A percentile compares a stretch with the other conserved stretches of the same genome.
These are phyloP conservation scores for Sporobolomyces phaffii DNA, from an alignment of 768 basidiomycete species.

Conservation along the genomic window DNA sequence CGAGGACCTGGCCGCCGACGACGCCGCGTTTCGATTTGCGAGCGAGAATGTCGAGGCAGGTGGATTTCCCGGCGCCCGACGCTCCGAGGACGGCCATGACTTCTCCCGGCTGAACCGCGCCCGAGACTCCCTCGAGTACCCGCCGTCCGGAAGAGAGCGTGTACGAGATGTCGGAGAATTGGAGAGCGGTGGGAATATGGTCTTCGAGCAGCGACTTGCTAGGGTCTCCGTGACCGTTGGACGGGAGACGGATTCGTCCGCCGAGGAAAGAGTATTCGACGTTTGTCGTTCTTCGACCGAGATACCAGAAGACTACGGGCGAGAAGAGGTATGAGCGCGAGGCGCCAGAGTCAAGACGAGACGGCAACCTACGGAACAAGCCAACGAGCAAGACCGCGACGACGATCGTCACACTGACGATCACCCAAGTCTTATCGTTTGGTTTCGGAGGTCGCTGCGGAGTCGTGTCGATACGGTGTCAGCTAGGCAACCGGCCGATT, in stretches of 20 bases:
- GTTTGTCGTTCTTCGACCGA: conserved; percentile 64
- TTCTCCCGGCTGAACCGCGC: conserved; percentile 78
- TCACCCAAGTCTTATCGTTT: conserved; percentile 73
- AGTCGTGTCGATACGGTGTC: no score
- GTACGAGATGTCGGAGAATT: conserved; percentile 81
- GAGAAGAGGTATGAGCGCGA: no score
- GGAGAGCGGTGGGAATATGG: conserved; percentile 87
- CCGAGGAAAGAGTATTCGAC: conserved; percentile 53
- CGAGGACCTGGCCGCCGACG: conserved; percentile 66
- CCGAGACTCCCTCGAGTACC: conserved; percentile 75
- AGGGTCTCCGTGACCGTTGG: conserved; percentile 53
- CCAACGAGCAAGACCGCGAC: conserved; percentile 64
- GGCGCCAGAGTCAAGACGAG: no score
- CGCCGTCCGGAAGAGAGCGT: conserved; percentile 57
- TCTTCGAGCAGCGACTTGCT: conserved; percentile 76
- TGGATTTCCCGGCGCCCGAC: conserved; percentile 92
- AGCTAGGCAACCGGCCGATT: no score
- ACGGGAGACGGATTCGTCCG: conserved; percentile 57
- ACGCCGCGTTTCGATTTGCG: conserved; percentile 75
- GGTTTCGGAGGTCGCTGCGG: conserved; percentile 75
- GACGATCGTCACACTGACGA: conserved; percentile 73
- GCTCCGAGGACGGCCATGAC: conserved; percentile 95
- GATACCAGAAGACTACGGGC: conserved; percentile 73
- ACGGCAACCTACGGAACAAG: conserved; percentile 52
- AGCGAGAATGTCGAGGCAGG: conserved; percentile 91